Conservation (phyloP, 1,284 basidiomycete species). For the Kwoniella shivajii region DNA sequence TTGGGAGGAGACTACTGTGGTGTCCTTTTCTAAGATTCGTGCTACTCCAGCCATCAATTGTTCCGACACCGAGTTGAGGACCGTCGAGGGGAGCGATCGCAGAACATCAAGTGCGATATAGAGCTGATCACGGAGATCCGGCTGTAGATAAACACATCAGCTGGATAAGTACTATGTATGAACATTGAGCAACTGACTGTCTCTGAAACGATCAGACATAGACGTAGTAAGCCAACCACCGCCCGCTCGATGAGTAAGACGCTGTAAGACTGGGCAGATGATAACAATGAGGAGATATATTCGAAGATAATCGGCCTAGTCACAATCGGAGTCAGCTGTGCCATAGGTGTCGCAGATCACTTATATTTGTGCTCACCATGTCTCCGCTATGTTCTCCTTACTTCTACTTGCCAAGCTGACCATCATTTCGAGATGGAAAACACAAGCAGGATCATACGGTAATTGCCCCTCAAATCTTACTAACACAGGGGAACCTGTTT, state of each 20-base stretch:
- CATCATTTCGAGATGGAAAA: slow-evolving; percentile 93
- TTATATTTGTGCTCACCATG: slow-evolving; percentile 80
- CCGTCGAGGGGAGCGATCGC: slow-evolving; percentile 71
- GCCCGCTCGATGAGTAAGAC: slow-evolving; percentile 92
- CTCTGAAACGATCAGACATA: slow-evolving; percentile 76
- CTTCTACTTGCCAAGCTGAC: slow-evolving; percentile 79
- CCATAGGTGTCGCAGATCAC: too few relatives aligned
- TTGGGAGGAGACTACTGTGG: slow-evolving; percentile 73
- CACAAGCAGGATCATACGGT: slow-evolving; percentile 90
- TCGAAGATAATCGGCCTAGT: slow-evolving; percentile 87
- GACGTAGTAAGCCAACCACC: slow-evolving; percentile 80
- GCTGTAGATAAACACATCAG: slow-evolving; percentile 53
- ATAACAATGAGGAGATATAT: slow-evolving; percentile 79
- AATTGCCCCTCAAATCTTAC: slow-evolving; percentile 57
- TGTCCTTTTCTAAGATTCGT: slow-evolving; percentile 73
- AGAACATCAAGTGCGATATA: slow-evolving; percentile 91
- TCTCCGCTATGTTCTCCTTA: slow-evolving; percentile 75
- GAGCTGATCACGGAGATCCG: slow-evolving; percentile 81
- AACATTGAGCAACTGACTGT: slow-evolving; percentile 63
- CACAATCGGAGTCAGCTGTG: not conserved
- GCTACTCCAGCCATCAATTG: slow-evolving; percentile 85
- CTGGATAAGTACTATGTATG: not conserved
- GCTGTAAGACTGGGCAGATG: slow-evolving; percentile 77
- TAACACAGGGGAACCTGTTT: slow-evolving; percentile 40
- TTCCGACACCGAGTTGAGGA: slow-evolving; percentile 84